These are phyloP conservation scores for Castanospermum australe DNA, from an alignment of 306 rosid genomes.

Conservation along the genomic window DNA sequence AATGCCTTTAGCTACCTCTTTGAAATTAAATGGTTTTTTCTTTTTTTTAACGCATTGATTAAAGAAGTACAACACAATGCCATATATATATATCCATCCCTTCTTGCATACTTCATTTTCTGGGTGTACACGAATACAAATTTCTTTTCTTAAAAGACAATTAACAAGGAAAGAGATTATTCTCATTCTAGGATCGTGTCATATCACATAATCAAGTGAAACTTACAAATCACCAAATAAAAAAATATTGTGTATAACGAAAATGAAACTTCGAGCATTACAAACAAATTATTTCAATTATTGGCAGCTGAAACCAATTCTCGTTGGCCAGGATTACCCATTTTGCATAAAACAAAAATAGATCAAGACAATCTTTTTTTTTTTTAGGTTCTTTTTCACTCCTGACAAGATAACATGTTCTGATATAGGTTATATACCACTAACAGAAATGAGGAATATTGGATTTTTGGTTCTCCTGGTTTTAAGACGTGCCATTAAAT, in stretches of 20 bases:
- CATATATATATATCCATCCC: too few relatives aligned
- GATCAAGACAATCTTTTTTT: background rate
- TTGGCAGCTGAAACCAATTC: too few relatives aligned
- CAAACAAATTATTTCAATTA: too few relatives aligned
- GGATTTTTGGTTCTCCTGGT: background rate
- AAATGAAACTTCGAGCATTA: too few relatives aligned
- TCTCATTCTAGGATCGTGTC: too few relatives aligned
- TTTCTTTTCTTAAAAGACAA: too few relatives aligned
- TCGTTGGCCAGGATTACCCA: too few relatives aligned
- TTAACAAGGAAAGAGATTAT: too few relatives aligned
- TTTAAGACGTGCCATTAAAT: slow-evolving; percentile 5
- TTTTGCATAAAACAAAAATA: background rate
- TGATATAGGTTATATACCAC: background rate
- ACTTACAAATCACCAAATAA: too few relatives aligned
- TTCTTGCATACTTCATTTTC: background rate
- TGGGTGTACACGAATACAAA: background rate
- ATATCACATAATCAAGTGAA: too few relatives aligned
- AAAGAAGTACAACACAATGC: background rate
- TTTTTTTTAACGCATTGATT: too few relatives aligned
- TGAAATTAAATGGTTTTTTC: background rate
- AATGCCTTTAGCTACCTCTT: background rate
- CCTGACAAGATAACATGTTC: slow-evolving; percentile 3
- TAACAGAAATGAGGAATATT: background rate
- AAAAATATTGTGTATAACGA: too few relatives aligned
- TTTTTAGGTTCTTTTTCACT: background rate